Evolutionary conservation across 192 early-diverging fungal species (phyloP), one percentile per base, ranked within the genome.

Genomic region (Coemansia nantahalensis): DNA sequence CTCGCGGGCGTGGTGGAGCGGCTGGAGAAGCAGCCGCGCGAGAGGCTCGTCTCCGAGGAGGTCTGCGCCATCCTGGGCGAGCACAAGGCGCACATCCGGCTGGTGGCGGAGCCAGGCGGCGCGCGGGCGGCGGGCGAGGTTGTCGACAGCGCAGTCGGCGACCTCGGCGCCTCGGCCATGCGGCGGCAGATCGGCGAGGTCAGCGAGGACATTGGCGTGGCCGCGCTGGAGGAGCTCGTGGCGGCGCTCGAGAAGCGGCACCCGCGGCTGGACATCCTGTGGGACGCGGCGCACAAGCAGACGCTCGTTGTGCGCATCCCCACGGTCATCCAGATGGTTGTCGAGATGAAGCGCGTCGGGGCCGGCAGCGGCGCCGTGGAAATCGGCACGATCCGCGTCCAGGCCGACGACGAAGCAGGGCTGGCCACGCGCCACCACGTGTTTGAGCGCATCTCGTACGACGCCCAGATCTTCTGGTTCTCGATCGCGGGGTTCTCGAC

Each of bases 131-230:
- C 52, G 2, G 45, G 35, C 37, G 65, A 63, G 37, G 37, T 54
- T 2, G 64, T 75, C 26, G 56, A 59, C 19, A 47, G 52, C 35
- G 47, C 71, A 0, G 60, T 75, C 21, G 32, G 53, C 26, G 71
- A 75, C 55, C 56, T 75, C 34, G 60, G 62, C 26, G 59, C 48
- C 47, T 62, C 71, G 19, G 71, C 71, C 8, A 75, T 75, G 71
- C 64, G 65, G 15, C 58, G 62, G 53, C 55, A 60, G 40, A 63
- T 68, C 11, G 71, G 71, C 40, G 71, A 75, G 28, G 53, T 64
- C 53, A 60, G 65, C 42, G 71, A 75, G 23, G 59, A 52, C 9
- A 53, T 75, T 14, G 16, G 59, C 23, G 59, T 43, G 17, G 15
- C 32, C 8, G 53, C 47, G 19, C 65, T 75, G 10, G 65, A 67